Evolutionary conservation across 345 rosid genomes (phyloP).

Genomic region (Camelina laxa): DNA sequence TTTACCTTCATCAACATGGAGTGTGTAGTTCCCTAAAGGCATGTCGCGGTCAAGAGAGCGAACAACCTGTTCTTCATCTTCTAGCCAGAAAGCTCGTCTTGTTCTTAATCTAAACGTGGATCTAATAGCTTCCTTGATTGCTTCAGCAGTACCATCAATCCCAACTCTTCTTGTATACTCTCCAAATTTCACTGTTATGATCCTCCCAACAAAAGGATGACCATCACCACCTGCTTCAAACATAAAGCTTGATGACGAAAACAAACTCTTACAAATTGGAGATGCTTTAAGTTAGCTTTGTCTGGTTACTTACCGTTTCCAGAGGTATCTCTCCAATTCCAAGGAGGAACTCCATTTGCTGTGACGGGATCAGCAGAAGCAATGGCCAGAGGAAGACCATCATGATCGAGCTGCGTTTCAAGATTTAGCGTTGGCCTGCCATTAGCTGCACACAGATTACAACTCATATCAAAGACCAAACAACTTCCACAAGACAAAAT

Average conservation of each 20-base stretch:
- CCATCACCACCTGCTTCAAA: conserved; percentile 48
- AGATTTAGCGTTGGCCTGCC: conserved; percentile 82
- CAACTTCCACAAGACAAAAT: not conserved
- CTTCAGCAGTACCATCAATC: conserved; percentile 81
- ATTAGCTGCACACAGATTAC: conserved; percentile 57
- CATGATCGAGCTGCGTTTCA: conserved; percentile 91
- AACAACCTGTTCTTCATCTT: conserved; percentile 89
- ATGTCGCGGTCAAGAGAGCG: conserved; percentile 86
- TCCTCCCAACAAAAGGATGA: conserved; percentile 36
- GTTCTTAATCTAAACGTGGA: conserved; percentile 84
- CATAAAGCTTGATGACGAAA: not conserved
- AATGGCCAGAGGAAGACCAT: conserved; percentile 91
- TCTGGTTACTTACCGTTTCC: conserved; percentile 60
- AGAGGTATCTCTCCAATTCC: conserved; percentile 93
- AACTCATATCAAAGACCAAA: conserved; percentile 20
- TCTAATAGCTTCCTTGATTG: conserved; percentile 85
- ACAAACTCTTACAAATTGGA: not conserved
- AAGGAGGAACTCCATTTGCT: conserved; percentile 80
- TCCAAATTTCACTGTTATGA: conserved; percentile 40
- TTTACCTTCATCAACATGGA: conserved; percentile 90
- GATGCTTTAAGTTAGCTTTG: not conserved
- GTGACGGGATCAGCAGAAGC: conserved; percentile 73
- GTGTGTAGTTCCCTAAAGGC: conserved; percentile 88
- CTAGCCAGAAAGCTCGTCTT: conserved; percentile 92
- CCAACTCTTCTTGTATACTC: conserved; percentile 82